Evolutionary conservation across 2,329 filamentous ascomycete genomes (phyloP).

Genomic region (Fusarium beomiforme): DNA sequence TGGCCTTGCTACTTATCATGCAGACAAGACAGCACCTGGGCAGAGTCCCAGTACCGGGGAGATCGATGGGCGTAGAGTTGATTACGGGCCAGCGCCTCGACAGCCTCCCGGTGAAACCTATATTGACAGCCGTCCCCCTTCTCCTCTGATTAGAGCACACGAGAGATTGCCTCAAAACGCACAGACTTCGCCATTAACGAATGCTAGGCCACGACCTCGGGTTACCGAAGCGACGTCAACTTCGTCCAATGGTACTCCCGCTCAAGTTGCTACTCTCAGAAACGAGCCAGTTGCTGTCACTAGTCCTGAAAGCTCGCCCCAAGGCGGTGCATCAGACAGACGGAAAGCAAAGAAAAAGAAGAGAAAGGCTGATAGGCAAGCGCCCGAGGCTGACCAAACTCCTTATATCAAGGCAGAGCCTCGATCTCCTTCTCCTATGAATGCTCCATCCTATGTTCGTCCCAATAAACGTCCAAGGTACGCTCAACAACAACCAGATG

Average conservation of each 20-base stretch:
- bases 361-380: slow-evolving; percentile 62
- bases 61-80: slow-evolving; percentile 22
- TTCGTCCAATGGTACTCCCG: slow-evolving; percentile 49
- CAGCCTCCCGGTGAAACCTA: slow-evolving; percentile 39
- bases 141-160: slow-evolving; percentile 76
- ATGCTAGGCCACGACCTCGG: slow-evolving; percentile 49
- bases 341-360: slow-evolving; percentile 63
- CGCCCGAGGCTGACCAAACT: slow-evolving; percentile 56
- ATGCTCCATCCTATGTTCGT: slow-evolving; percentile 61
- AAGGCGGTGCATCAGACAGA: slow-evolving; percentile 59
- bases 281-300: slow-evolving; percentile 59
- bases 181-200: slow-evolving; percentile 69
- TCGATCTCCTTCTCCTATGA: slow-evolving; percentile 69
- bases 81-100: slow-evolving; percentile 17
- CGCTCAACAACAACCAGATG: slow-evolving; percentile 51
- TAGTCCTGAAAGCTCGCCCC: slow-evolving; percentile 70
- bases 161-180: slow-evolving; percentile 78
- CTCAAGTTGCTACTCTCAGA: slow-evolving; percentile 68
- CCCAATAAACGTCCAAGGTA: slow-evolving; percentile 68
- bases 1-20: slow-evolving; percentile 46
- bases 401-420: slow-evolving; percentile 73
- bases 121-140: slow-evolving; percentile 53
- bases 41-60: slow-evolving; percentile 51
- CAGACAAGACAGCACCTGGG: slow-evolving; percentile 18
- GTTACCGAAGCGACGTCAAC: slow-evolving; percentile 27